Evolutionary conservation across 768 basidiomycete species (phyloP), one percentile per base, ranked within the genome.

Genomic region (Suillus alpinus): DNA sequence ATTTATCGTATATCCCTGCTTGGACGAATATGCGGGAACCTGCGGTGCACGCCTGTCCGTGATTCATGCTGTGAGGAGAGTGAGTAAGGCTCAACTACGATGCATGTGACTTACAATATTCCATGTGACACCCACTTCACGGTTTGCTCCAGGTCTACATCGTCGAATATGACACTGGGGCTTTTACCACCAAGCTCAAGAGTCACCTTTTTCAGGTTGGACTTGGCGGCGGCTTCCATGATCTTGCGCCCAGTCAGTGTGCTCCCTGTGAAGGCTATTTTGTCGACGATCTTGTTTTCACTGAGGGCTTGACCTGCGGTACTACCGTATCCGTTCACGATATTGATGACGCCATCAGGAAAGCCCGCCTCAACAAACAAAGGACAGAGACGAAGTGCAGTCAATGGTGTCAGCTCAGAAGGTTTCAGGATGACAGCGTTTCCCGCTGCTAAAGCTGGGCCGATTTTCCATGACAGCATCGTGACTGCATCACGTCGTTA

Each of bases 181-280:
- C 75, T 81, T 73, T 88, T 87, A n/a, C 87, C 87, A n/a, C 88
- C 89, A 36, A 91, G 80, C 73, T 90, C 88, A 62, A 90, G 83
- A 10, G 86, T 85, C 46, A 87, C 84, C 44, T 80, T 79, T 76
- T 91, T 91, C 61, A 91, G 71, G 72, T 91, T 91, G 36, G 80
- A 81, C 66, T 79, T 78, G 20, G 85, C 81, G 4, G 89, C 81
- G 0, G 86, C 83, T 66, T 83, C 80, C 76, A 87, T 80, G 71
- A 89, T 83, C 63, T 80, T 81, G 12, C 87, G 80, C 16, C 88
- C 89, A 57, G 84, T 82, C 51, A 81, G 70, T 43, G 87, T 87
- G 58, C 81, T 83, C n/a, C 89, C 89, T 6, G 89, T 90, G 77
- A 91, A 89, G 0, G 87, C 83, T 61, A 90, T 80, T 77, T 89